These are phyloP conservation scores for Gossypium laxum DNA, from an alignment of 441 rosid species.

Conservation along the genomic window DNA sequence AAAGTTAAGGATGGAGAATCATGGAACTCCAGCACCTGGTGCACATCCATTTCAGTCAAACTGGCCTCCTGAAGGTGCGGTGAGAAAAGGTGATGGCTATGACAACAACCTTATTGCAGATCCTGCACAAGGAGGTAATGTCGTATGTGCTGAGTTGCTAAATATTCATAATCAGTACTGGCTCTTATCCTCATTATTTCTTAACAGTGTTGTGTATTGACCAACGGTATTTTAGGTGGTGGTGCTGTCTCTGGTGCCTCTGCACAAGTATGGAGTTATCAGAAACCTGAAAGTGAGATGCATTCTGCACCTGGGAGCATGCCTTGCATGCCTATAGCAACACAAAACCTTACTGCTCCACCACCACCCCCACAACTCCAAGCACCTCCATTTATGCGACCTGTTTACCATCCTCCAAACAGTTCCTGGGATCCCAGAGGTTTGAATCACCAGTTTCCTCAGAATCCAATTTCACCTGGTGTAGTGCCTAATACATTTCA, in stretches of 20 bases:
- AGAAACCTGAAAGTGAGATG: conserved; percentile 27
- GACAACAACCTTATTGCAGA: conserved; percentile 20
- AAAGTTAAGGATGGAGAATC: conserved; percentile 40
- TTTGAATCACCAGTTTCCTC: conserved; percentile 43
- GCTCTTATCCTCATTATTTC: not conserved
- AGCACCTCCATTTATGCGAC: conserved; percentile 59
- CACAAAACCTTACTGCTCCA: conserved; percentile 47
- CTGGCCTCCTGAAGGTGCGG: conserved; percentile 31
- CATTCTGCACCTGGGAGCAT: conserved; percentile 49
- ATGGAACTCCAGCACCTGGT: conserved; percentile 30
- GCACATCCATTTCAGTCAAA: conserved; percentile 41
- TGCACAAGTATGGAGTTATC: conserved; percentile 40
- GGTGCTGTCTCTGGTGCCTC: conserved; percentile 23
- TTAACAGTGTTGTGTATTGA: conserved; percentile 20
- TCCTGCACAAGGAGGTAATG: conserved; percentile 47
- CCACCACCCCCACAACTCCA: conserved; percentile 63
- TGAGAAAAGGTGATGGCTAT: conserved; percentile 20
- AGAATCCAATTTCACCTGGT: conserved; percentile 46
- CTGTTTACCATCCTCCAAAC: conserved; percentile 52
- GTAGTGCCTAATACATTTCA: conserved; percentile 40
- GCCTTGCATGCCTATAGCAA: conserved; percentile 39
- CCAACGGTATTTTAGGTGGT: conserved; percentile 26
- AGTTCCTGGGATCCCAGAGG: conserved; percentile 72
- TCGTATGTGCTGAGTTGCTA: not conserved
- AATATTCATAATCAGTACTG: not conserved